These are phyloP conservation scores for Fonsecaea erecta DNA, from an alignment of 2,329 filamentous ascomycete species.

Conservation along the genomic window DNA sequence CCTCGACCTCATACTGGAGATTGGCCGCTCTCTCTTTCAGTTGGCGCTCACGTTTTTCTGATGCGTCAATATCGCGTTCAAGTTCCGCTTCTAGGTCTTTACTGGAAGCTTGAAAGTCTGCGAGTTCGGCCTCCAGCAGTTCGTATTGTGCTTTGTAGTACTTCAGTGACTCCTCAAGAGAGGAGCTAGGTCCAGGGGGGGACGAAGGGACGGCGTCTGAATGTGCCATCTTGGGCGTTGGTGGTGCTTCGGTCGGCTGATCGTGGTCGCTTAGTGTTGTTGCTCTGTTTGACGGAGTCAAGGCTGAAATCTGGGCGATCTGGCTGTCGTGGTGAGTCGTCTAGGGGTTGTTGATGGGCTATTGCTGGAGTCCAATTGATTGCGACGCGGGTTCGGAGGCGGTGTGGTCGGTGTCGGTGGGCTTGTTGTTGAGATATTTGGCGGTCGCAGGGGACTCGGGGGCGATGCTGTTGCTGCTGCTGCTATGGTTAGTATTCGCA, in stretches of 20 bases:
- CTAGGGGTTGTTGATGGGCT: constrained; percentile 4
- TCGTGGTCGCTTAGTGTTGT: constrained; percentile 6
- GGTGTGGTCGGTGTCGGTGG: constrained; percentile 23
- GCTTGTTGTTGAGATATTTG: constrained; percentile 7
- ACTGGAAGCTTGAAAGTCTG: constrained; percentile 92
- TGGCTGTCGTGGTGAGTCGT: constrained; percentile 4
- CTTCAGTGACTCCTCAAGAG: constrained; percentile 73
- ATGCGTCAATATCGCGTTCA: constrained; percentile 93
- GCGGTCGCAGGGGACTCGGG: background rate
- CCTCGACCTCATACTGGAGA: constrained; percentile 86
- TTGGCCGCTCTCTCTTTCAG: constrained; percentile 86
- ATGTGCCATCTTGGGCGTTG: constrained; percentile 28
- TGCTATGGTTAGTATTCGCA: constrained; percentile 29
- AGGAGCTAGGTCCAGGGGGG: constrained; percentile 46
- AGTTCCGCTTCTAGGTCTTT: constrained; percentile 92
- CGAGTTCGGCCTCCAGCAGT: constrained; percentile 84
- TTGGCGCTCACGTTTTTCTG: constrained; percentile 87
- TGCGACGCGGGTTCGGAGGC: constrained; percentile 13
- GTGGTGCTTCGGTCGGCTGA: background rate
- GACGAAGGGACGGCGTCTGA: constrained; percentile 41
- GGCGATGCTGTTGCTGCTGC: constrained; percentile 11
- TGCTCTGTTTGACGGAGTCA: background rate
- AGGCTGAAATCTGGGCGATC: background rate
- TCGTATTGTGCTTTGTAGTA: constrained; percentile 98
- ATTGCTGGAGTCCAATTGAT: constrained; percentile 2